Conservation (phyloP, 2,329 filamentous ascomycete genomes). For the Pochonia chlamydosporia region DNA sequence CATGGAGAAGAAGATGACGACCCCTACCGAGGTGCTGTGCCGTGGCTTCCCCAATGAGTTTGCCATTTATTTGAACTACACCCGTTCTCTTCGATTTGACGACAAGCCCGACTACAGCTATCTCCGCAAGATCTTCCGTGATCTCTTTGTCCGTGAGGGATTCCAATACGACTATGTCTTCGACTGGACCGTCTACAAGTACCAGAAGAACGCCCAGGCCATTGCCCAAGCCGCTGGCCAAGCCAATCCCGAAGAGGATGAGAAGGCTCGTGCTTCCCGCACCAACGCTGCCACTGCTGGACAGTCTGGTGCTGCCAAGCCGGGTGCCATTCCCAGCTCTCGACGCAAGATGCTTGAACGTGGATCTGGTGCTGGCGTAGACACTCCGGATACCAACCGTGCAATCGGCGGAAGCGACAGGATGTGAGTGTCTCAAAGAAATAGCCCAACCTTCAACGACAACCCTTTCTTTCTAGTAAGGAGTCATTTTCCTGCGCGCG, state of each 20-base stretch:
- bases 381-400: slow-evolving; percentile 68
- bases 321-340: slow-evolving; percentile 67
- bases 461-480: slow-evolving; percentile 67
- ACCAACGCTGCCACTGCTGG: slow-evolving; percentile 60
- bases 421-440: slow-evolving; percentile 86
- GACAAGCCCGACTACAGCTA: slow-evolving; percentile 99
- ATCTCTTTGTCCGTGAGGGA: slow-evolving; percentile 95
- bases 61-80: slow-evolving; percentile 99
- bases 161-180: slow-evolving; percentile 99
- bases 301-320: slow-evolving; percentile 59
- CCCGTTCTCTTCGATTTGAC: slow-evolving; percentile 94
- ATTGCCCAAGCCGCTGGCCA: slow-evolving; percentile 76
- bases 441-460: slow-evolving; percentile 36
- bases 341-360: slow-evolving; percentile 81
- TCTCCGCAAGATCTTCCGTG: slow-evolving; percentile 99
- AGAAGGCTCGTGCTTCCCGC: slow-evolving; percentile 66
- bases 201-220: slow-evolving; percentile 95
- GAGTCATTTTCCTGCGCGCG: slow-evolving; percentile 73
- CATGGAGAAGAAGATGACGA: slow-evolving; percentile 99
- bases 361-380: slow-evolving; percentile 49
- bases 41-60: slow-evolving; percentile 99
- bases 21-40: slow-evolving; percentile 95
- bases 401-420: slow-evolving; percentile 77
- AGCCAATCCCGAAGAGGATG: slow-evolving; percentile 64
- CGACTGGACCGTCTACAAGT: slow-evolving; percentile 99